Conservation (phyloP, 768 basidiomycete species). For the Boletus tylopilopsis region DNA sequence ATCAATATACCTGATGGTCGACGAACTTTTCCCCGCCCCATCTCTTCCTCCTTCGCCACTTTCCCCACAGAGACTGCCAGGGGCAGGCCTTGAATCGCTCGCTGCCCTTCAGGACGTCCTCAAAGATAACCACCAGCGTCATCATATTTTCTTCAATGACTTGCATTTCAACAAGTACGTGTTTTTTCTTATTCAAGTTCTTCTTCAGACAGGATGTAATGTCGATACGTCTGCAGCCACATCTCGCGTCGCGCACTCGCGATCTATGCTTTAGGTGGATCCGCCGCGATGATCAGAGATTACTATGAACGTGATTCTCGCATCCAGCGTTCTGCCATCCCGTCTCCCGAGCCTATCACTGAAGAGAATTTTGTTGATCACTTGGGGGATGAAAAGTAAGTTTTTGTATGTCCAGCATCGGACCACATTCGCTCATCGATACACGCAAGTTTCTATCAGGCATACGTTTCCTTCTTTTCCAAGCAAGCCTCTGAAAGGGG, state of each 20-base stretch:
- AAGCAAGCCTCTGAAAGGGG: constrained; percentile 17
- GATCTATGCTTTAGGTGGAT: constrained; percentile 25
- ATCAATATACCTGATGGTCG: too few species aligned
- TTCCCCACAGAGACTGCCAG: constrained; percentile 27
- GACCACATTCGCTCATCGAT: too few species aligned
- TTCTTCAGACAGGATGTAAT: neutral
- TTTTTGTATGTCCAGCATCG: neutral
- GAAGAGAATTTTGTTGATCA: constrained; percentile 22
- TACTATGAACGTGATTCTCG: constrained; percentile 23
- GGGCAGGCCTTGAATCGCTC: constrained; percentile 21
- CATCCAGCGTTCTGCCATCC: constrained; percentile 22
- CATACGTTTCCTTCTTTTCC: constrained; percentile 27
- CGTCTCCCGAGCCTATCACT: constrained; percentile 23
- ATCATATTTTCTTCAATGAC: constrained; percentile 50
- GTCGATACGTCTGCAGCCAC: constrained; percentile 15
- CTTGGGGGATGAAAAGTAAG: constrained; percentile 27
- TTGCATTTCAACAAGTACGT: constrained; percentile 50
- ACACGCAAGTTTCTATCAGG: constrained; percentile 21
- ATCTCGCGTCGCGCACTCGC: constrained; percentile 29
- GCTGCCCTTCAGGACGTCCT: constrained; percentile 32
- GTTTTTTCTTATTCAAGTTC: neutral
- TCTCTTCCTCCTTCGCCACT: constrained; percentile 24
- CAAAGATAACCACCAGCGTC: constrained; percentile 45
- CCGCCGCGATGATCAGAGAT: constrained; percentile 19
- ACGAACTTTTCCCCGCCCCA: constrained; percentile 26